phyloP scores from a whole-genome alignment of 345 rosid genomes.

The Hypericum perforatum region DNA sequence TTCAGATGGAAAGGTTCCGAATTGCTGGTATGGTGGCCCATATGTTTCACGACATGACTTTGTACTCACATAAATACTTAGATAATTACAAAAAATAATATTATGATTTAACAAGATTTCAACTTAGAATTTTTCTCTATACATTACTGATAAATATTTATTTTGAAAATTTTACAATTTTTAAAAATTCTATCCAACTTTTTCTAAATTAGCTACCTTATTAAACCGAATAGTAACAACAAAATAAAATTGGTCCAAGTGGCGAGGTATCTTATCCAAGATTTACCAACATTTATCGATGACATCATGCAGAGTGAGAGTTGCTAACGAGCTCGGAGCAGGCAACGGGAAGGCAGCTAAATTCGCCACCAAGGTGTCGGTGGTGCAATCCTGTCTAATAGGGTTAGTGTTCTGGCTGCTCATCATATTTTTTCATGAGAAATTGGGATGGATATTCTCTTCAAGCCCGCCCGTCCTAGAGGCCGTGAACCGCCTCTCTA shows the following conservation, averaged over 20 bases:
- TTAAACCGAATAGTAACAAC: too few relatives aligned
- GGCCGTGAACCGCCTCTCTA: conserved; percentile 48
- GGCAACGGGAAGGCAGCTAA: conserved; percentile 82
- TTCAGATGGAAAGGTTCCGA: too few relatives aligned
- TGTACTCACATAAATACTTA: too few relatives aligned
- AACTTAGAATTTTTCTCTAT: too few relatives aligned
- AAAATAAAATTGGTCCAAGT: background rate
- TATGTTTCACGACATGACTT: too few relatives aligned
- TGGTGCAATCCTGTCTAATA: conserved; percentile 39
- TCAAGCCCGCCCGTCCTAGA: conserved; percentile 41
- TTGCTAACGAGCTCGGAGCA: conserved; percentile 85
- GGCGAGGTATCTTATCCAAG: background rate
- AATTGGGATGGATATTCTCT: conserved; percentile 48
- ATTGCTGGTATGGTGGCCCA: too few relatives aligned
- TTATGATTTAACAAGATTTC: too few relatives aligned
- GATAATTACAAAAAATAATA: too few relatives aligned
- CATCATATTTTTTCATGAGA: conserved; percentile 30
- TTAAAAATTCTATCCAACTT: too few relatives aligned
- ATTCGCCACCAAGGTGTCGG: conserved; percentile 58
- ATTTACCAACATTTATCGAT: background rate
- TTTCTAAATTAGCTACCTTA: too few relatives aligned
- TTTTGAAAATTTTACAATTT: too few relatives aligned
- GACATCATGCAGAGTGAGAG: conserved; percentile 53
- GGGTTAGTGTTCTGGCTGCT: conserved; percentile 53
- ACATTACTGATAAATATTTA: too few relatives aligned